A percentile compares a stretch with the other conserved stretches of the same genome.
These are phyloP conservation scores for Stemphylium vesicarium DNA, from an alignment of 2,329 filamentous ascomycete species.

Conservation along the genomic window DNA sequence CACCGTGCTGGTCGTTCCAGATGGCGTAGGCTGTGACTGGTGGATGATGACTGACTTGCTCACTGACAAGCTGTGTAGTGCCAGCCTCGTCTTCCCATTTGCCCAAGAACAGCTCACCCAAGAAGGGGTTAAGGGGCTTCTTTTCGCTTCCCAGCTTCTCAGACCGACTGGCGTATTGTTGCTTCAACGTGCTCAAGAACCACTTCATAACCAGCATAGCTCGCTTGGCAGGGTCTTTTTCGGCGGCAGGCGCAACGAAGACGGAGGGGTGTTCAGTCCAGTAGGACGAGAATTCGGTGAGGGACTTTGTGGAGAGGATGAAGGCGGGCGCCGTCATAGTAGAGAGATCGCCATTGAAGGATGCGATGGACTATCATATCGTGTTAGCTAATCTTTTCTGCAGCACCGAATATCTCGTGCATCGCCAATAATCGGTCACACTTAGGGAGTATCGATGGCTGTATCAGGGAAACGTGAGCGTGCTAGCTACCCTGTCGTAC, in stretches of 20 bases:
- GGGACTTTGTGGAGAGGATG: slow-evolving; percentile 61
- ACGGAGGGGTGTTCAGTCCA: slow-evolving; percentile 66
- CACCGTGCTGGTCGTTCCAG: slow-evolving; percentile 81
- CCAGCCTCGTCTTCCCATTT: slow-evolving; percentile 85
- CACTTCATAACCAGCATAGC: slow-evolving; percentile 90
- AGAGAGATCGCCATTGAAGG: slow-evolving; percentile 63
- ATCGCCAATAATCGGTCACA: background rate
- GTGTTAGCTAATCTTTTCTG: slow-evolving; percentile 2
- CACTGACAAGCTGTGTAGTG: slow-evolving; percentile 84
- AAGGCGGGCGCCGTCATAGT: slow-evolving; percentile 64
- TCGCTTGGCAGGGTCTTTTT: slow-evolving; percentile 80
- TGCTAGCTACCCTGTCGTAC: slow-evolving; percentile 30
- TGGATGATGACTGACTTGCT: slow-evolving; percentile 95
- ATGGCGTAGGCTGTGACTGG: slow-evolving; percentile 95
- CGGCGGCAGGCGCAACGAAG: slow-evolving; percentile 81
- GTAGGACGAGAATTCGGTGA: slow-evolving; percentile 63
- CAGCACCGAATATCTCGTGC: slow-evolving; percentile 1
- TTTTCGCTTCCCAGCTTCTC: slow-evolving; percentile 90
- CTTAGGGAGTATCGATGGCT: background rate
- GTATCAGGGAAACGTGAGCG: background rate
- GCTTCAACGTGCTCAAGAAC: slow-evolving; percentile 92
- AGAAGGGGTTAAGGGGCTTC: slow-evolving; percentile 95
- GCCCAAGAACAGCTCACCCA: slow-evolving; percentile 92
- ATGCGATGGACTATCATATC: slow-evolving; percentile 56
- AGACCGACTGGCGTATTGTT: slow-evolving; percentile 77